A percentile compares a stretch with the other conserved stretches of the same genome.
These are phyloP conservation scores for Rhizopogon salebrosus DNA, from an alignment of 768 basidiomycete genomes.

Conservation along the genomic window DNA sequence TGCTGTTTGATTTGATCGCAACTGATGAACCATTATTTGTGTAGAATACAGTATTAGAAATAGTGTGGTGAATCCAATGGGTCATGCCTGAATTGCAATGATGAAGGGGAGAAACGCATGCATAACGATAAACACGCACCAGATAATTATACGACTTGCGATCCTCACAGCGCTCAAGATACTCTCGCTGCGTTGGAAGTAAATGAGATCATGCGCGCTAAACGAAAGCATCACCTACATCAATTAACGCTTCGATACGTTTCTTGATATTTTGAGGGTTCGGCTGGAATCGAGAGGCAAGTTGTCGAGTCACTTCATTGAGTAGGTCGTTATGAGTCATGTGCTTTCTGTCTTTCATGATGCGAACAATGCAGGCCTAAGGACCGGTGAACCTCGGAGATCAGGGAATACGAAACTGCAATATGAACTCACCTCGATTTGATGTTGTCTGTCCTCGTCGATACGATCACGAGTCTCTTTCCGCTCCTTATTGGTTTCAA, in stretches of 20 bases:
- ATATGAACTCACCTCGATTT: constrained; percentile 67
- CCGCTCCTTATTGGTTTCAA: constrained; percentile 82
- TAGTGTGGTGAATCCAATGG: not conserved
- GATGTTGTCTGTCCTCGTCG: constrained; percentile 86
- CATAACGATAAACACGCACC: constrained; percentile 23
- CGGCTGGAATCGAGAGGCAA: constrained; percentile 81
- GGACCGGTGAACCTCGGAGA: constrained; percentile 4
- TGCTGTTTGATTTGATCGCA: too few relatives aligned
- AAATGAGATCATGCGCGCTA: not conserved
- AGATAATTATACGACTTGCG: constrained; percentile 86
- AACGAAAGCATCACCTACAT: constrained; percentile 45
- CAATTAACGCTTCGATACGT: constrained; percentile 88
- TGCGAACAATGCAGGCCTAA: constrained; percentile 93
- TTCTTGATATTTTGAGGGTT: constrained; percentile 87
- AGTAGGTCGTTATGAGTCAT: constrained; percentile 87
- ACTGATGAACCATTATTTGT: not conserved
- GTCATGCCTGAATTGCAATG: constrained; percentile 18
- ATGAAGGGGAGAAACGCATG: not conserved
- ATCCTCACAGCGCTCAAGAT: constrained; percentile 85
- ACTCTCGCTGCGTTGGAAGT: constrained; percentile 65
- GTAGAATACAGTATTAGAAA: not conserved
- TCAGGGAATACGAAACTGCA: not conserved
- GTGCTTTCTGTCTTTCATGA: constrained; percentile 94
- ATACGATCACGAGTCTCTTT: constrained; percentile 87
- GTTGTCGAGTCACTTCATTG: constrained; percentile 84